Evolutionary conservation across 108 stramenopile species (phyloP), one percentile per base, ranked within the genome.

Genomic region (Nannochloropsis salina): DNA sequence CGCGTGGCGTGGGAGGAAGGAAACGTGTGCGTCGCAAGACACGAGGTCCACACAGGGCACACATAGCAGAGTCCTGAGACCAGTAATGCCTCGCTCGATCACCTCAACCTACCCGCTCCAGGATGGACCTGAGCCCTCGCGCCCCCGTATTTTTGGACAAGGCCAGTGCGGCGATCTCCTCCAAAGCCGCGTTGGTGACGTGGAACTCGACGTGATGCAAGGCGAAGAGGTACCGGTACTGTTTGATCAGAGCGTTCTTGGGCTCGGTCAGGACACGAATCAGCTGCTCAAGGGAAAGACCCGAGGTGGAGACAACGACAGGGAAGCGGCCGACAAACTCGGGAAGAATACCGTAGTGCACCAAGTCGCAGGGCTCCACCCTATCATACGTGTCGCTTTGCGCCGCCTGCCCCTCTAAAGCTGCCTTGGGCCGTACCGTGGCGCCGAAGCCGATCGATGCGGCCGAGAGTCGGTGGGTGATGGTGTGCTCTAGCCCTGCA

Each of bases 381-480:
- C n/a, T 74, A 74, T 74, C 61, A 74, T 74, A 74, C 61, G 61
- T n/a, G 4, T 74, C 61, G 61, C 61, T 74, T n/a, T 74, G 61
- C 0, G 61, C 61, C 61, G 6, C n/a, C 61, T 74, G 61, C 8
- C 61, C 61, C n/a, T 74, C 61, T 2, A 74, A 3, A 95, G 95
- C 91, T 96, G 96, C 89, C 96, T 95, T 21, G 96, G 95, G 45
- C 96, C 96, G 88, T 92, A 98, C 94, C 84, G 95, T 94, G 11
- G 98, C 98, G n/a, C 96, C 97, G 88, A 98, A 98, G 10, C 98
- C 98, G 83, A 98, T 98, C 44, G 94, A 95, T 20, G 96, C 94
- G 10, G 94, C 91, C 81, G 96, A 94, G 90, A 96, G 95, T 40
- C 98, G 91, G 18, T 92, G 92, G 85, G 95, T 96, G 80, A 98